Percentiles rank a stretch among this genome's conserved stretches.
phyloP scores from a whole-genome alignment of 192 early-diverging fungal species.

The Glomus cerebriforme region DNA sequence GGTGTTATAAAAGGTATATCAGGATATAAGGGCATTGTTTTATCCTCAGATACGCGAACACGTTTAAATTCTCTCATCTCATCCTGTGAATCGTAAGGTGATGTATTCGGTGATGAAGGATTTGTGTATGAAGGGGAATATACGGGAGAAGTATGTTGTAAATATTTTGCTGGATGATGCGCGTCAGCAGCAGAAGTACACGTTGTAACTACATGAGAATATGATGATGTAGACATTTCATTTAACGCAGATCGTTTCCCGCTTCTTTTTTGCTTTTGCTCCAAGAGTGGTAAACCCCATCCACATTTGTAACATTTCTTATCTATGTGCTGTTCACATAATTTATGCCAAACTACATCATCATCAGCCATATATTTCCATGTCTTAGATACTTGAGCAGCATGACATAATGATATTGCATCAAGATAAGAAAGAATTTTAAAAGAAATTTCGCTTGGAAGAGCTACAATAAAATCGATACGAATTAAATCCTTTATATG shows the following conservation, averaged over 20 bases:
- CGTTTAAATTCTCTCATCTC: slow-evolving; percentile 36
- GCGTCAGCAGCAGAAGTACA: slow-evolving; percentile 17
- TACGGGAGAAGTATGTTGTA: slow-evolving; percentile 17
- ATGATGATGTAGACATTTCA: slow-evolving; percentile 30
- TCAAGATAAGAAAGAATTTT: slow-evolving; percentile 90
- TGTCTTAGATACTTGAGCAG: slow-evolving; percentile 79
- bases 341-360: slow-evolving; percentile 92
- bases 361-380: slow-evolving; percentile 91
- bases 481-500: slow-evolving; percentile 71
- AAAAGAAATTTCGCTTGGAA: slow-evolving; percentile 80
- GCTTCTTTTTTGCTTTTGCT: slow-evolving; percentile 57
- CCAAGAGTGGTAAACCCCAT: slow-evolving; percentile 92
- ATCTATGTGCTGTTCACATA: slow-evolving; percentile 98
- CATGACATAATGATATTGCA: slow-evolving; percentile 86
- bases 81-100: slow-evolving; percentile 35
- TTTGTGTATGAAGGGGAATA: slow-evolving; percentile 32
- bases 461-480: slow-evolving; percentile 79
- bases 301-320: slow-evolving; percentile 94
- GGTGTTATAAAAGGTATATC: slow-evolving; percentile 12
- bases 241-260: slow-evolving; percentile 34
- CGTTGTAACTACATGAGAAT: slow-evolving; percentile 9
- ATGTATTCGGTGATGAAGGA: slow-evolving; percentile 27
- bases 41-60: slow-evolving; percentile 6
- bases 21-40: background rate
- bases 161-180: slow-evolving; percentile 14